A percentile compares a stretch with the other conserved stretches of the same genome.
These are phyloP conservation scores for sweet orange (Citrus sinensis) DNA, from an alignment of 345 rosid genomes.

Conservation along the genomic window DNA sequence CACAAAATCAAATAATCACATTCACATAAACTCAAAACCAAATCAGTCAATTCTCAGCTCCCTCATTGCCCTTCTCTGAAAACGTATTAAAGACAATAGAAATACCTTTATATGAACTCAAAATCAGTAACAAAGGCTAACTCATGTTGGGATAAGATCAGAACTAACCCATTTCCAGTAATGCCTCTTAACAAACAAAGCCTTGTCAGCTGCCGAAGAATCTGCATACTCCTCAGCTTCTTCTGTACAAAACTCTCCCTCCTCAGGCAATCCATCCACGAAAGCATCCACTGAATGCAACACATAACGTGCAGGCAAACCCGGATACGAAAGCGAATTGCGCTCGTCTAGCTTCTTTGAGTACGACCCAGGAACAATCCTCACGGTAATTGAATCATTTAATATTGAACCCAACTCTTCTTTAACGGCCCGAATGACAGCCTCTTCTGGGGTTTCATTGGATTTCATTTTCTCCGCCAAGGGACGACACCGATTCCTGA, in stretches of 20 bases:
- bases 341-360: slow-evolving; percentile 62
- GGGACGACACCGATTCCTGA: slow-evolving; percentile 62
- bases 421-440: slow-evolving; percentile 62
- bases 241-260: slow-evolving; percentile 65
- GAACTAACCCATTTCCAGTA: slow-evolving; percentile 85
- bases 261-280: slow-evolving; percentile 87
- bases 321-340: slow-evolving; percentile 74
- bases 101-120: neutral
- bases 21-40: neutral
- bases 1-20: neutral
- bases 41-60: neutral
- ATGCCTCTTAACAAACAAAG: slow-evolving; percentile 73
- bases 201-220: slow-evolving; percentile 36
- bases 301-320: slow-evolving; percentile 73
- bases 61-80: neutral
- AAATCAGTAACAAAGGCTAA: neutral
- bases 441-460: slow-evolving; percentile 55
- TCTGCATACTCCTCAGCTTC: slow-evolving; percentile 62
- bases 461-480: slow-evolving; percentile 94
- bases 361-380: slow-evolving; percentile 56
- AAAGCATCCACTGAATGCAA: slow-evolving; percentile 64
- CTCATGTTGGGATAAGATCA: neutral
- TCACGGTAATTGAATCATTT: slow-evolving; percentile 16
- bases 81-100: neutral
- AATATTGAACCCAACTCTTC: slow-evolving; percentile 79